A percentile compares a stretch with the other conserved stretches of the same genome.
Evolutionary conservation across 805 yeast species (phyloP).

Genomic region (Saturnispora galanensis): DNA sequence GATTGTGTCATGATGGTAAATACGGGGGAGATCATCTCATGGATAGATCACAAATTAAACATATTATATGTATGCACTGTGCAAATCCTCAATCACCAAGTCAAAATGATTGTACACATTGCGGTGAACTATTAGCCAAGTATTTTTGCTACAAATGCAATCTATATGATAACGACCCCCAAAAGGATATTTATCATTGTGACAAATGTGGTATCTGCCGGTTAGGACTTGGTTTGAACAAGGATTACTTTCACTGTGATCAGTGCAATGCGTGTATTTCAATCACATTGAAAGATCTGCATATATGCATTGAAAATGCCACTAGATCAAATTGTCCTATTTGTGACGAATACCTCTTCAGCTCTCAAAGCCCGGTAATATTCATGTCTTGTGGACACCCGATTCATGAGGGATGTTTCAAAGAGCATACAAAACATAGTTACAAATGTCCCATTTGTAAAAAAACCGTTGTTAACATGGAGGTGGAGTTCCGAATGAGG

Average conservation of each 20-base stretch:
- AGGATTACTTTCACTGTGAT: constrained; percentile 86
- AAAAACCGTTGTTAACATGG: constrained; percentile 77
- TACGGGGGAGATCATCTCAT: constrained; percentile 45
- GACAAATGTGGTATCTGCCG: constrained; percentile 90
- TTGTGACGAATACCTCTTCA: constrained; percentile 84
- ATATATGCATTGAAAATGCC: constrained; percentile 76
- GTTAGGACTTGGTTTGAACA: constrained; percentile 77
- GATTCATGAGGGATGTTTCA: constrained; percentile 77
- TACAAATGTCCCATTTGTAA: constrained; percentile 91
- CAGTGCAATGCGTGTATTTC: constrained; percentile 84
- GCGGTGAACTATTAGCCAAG: constrained; percentile 57
- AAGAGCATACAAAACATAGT: constrained; percentile 69
- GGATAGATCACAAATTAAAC: constrained; percentile 47
- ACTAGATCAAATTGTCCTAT: constrained; percentile 91
- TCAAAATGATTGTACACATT: constrained; percentile 52
- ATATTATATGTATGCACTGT: constrained; percentile 77
- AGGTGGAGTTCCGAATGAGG: constrained; percentile 74
- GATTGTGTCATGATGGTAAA: constrained; percentile 72
- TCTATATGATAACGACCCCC: constrained; percentile 70
- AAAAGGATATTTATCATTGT: constrained; percentile 83
- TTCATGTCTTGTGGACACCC: constrained; percentile 95
- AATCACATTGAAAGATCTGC: constrained; percentile 65
- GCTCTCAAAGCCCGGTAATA: constrained; percentile 71
- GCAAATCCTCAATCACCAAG: constrained; percentile 64
- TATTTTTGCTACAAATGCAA: constrained; percentile 75